phyloP scores from a whole-genome alignment of 257 asterid species.

The Fraxinus quadrangulata region DNA sequence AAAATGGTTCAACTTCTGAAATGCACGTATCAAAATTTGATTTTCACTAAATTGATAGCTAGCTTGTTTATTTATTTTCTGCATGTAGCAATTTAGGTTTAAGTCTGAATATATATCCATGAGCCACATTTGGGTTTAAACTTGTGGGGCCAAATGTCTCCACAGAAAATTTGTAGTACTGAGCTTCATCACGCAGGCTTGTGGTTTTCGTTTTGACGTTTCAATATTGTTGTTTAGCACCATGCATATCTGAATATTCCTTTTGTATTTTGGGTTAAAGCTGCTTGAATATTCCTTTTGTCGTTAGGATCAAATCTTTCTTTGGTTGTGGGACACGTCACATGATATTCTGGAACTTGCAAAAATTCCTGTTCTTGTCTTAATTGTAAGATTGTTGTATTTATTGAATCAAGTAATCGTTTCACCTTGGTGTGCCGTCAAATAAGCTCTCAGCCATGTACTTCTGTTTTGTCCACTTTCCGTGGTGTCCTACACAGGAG shows the following conservation, averaged over 20 bases:
- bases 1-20: slow-evolving; percentile 19
- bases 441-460: neutral
- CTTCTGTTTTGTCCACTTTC: neutral
- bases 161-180: neutral
- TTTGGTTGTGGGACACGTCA: slow-evolving; percentile 12
- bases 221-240: neutral
- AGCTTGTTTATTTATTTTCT: slow-evolving; percentile 14
- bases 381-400: neutral
- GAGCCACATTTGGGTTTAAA: slow-evolving; percentile 2
- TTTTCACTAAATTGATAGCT: slow-evolving; percentile 21
- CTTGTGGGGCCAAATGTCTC: slow-evolving; percentile 16
- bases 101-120: slow-evolving; percentile 2
- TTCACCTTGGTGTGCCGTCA: neutral
- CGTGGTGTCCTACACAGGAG: neutral
- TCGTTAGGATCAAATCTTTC: too few species aligned
- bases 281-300: neutral
- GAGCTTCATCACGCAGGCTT: neutral
- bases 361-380: neutral
- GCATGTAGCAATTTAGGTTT: slow-evolving; percentile 21
- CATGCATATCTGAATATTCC: neutral
- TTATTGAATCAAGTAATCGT: neutral
- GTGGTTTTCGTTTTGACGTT: neutral
- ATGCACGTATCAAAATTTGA: slow-evolving; percentile 21
- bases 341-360: slow-evolving; percentile 8
- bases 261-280: neutral